Evolutionary conservation across 495 filamentous ascomycete species (phyloP).

Genomic region (Penicillium cataractarum): DNA sequence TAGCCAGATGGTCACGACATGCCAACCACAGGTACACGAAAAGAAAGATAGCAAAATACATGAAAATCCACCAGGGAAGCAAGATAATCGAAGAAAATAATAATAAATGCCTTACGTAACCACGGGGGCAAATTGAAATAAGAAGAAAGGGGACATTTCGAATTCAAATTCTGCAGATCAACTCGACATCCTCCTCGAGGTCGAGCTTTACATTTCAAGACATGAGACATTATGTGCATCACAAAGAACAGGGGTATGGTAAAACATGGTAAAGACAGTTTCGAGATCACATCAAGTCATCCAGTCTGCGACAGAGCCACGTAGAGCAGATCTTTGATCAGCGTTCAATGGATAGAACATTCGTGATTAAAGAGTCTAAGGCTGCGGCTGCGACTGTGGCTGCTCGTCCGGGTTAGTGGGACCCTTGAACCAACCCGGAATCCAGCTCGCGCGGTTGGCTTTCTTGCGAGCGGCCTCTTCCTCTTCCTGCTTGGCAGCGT

Average conservation of each 20-base stretch:
- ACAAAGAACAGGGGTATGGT: slow-evolving; percentile 32
- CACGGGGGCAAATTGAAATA: not conserved
- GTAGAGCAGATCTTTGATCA: not conserved
- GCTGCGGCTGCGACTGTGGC: slow-evolving; percentile 10
- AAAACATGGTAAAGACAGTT: slow-evolving; percentile 31
- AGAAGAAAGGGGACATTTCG: slow-evolving; percentile 3
- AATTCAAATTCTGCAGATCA: slow-evolving; percentile 25
- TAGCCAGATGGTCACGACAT: not conserved
- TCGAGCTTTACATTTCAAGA: slow-evolving; percentile 21
- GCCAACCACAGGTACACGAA: not conserved
- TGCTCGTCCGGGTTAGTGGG: slow-evolving; percentile 30
- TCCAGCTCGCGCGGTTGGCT: slow-evolving; percentile 65
- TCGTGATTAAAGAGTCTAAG: not conserved
- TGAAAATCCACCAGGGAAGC: not conserved
- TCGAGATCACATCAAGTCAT: slow-evolving; percentile 35
- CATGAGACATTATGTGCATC: slow-evolving; percentile 36
- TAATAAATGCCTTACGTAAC: not conserved
- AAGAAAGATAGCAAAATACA: not conserved
- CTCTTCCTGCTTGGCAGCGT: slow-evolving; percentile 46
- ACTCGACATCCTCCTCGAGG: slow-evolving; percentile 16
- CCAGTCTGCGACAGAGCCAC: slow-evolving; percentile 12
- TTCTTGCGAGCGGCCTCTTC: slow-evolving; percentile 58
- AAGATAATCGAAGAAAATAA: not conserved
- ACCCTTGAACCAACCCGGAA: slow-evolving; percentile 57
- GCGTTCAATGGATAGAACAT: not conserved